phyloP scores from a whole-genome alignment of 2,329 filamentous ascomycete species.

The Chaetomiaceae sp. region DNA sequence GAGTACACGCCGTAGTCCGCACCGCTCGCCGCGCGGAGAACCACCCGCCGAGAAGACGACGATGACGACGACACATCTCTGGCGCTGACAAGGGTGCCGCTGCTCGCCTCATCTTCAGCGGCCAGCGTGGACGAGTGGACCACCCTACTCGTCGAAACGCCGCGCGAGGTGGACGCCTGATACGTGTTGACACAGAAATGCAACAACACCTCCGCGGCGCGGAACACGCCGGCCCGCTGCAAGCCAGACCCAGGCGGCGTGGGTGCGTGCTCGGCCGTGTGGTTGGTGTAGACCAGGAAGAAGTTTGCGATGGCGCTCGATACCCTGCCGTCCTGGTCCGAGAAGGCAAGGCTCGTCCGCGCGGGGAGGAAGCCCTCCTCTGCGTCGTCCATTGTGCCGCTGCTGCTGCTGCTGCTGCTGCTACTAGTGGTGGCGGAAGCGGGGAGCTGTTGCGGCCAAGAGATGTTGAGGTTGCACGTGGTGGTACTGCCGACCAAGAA shows the following conservation, averaged over 20 bases:
- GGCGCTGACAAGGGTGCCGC: neutral
- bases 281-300: conserved; percentile 29
- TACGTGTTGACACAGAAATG: conserved; percentile 31
- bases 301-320: conserved; percentile 28
- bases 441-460: conserved; percentile 4
- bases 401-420: no score
- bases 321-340: conserved; percentile 15
- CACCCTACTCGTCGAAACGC: conserved; percentile 16
- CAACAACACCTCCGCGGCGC: conserved; percentile 30
- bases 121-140: conserved; percentile 16
- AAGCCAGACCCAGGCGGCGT: neutral
- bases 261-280: conserved; percentile 1
- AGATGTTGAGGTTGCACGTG: conserved; percentile 26
- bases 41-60: neutral
- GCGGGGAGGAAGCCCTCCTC: conserved; percentile 20
- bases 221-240: conserved; percentile 13
- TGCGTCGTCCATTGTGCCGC: no score
- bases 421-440: no score
- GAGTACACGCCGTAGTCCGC: conserved; percentile 15
- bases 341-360: conserved; percentile 24
- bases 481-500: conserved; percentile 21
- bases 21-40: neutral
- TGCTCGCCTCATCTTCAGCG: neutral
- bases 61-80: neutral
- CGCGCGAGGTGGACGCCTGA: conserved; percentile 12